Conservation (phyloP, 2,329 filamentous ascomycete genomes). For the Sordariomycetes sp. region DNA sequence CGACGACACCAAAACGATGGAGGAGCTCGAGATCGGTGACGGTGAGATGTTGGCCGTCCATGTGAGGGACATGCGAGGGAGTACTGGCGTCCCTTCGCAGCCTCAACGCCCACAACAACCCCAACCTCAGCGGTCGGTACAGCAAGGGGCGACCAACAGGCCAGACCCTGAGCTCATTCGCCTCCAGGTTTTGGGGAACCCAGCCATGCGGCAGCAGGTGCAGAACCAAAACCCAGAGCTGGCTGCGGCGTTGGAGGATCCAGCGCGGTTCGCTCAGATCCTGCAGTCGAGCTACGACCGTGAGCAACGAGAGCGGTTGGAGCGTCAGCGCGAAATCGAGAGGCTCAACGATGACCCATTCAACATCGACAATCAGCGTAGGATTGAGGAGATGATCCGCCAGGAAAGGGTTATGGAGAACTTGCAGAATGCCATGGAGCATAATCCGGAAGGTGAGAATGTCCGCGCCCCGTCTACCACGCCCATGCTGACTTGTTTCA, state of each 20-base stretch:
- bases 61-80: constrained; percentile 52
- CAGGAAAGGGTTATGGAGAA: constrained; percentile 94
- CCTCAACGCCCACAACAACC: constrained; percentile 13
- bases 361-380: constrained; percentile 80
- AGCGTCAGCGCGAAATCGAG: constrained; percentile 75
- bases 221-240: constrained; percentile 67
- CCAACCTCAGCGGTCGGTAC: too few species aligned
- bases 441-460: constrained; percentile 82
- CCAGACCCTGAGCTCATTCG: constrained; percentile 75
- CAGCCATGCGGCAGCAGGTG: constrained; percentile 61
- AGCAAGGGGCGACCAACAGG: constrained; percentile 20
- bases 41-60: constrained; percentile 90
- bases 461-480: neutral
- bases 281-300: constrained; percentile 59
- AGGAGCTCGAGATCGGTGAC: constrained; percentile 71
- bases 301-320: constrained; percentile 62
- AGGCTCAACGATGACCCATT: constrained; percentile 90
- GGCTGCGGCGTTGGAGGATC: constrained; percentile 65
- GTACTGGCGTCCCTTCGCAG: constrained; percentile 25
- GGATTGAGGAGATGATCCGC: constrained; percentile 95
- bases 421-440: constrained; percentile 89
- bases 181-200: constrained; percentile 73
- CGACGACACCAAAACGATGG: constrained; percentile 71
- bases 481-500: constrained; percentile 23
- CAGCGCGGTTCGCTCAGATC: constrained; percentile 65